Evolutionary conservation across 2,329 filamentous ascomycete genomes (phyloP).

Genomic region (Sporothrix schenckii): DNA sequence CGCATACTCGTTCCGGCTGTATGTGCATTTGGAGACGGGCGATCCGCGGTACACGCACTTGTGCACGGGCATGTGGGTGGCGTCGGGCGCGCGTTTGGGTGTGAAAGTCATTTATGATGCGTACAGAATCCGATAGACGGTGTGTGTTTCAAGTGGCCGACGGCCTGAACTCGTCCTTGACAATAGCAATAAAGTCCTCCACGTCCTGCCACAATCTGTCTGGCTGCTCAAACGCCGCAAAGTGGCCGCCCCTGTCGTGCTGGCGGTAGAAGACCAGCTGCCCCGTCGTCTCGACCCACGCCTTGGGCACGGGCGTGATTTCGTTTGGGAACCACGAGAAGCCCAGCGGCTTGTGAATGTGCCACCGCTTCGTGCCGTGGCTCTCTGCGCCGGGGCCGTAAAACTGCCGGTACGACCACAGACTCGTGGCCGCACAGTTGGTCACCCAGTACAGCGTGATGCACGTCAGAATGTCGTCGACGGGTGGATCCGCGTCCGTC

Average conservation of each 20-base stretch:
- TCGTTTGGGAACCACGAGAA: constrained; percentile 2
- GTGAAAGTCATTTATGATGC: constrained; percentile 1
- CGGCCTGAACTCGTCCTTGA: not conserved
- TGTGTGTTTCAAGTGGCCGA: not conserved
- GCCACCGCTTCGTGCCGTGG: not conserved
- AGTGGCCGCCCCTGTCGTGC: not conserved
- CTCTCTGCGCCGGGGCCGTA: not conserved
- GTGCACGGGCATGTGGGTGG: constrained; percentile 8
- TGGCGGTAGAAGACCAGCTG: not conserved
- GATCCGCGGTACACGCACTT: not conserved
- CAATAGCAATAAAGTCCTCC: constrained; percentile 9
- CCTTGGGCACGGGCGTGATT: constrained; percentile 7
- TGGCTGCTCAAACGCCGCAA: constrained; percentile 3
- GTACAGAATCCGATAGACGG: not conserved
- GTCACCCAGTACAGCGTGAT: constrained; percentile 19
- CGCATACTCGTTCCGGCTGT: not conserved
- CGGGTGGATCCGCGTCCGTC: not conserved
- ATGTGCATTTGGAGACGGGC: not conserved
- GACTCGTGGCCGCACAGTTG: constrained; percentile 8
- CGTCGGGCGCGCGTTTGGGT: not conserved
- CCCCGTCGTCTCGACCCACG: constrained; percentile 5
- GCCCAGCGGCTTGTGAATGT: constrained; percentile 4
- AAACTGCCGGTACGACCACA: constrained; percentile 18
- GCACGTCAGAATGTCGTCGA: not conserved
- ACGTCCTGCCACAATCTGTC: constrained; percentile 3